Percentiles rank a stretch among this genome's conserved stretches.
Evolutionary conservation across 2,329 filamentous ascomycete genomes (phyloP).

Genomic region (Fusarium algeriense): DNA sequence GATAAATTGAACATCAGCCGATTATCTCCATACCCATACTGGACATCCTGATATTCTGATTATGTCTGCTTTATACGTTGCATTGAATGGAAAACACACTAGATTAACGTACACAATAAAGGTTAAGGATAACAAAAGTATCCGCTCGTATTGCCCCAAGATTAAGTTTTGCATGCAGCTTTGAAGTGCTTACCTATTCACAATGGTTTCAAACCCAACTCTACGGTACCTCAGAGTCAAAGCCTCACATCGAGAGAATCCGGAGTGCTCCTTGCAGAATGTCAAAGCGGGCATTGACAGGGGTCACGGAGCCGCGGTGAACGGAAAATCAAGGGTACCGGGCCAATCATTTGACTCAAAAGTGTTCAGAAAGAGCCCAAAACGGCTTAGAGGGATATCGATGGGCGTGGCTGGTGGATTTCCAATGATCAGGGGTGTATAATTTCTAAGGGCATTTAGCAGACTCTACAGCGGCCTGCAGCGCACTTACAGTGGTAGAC

Average conservation of each 20-base stretch:
- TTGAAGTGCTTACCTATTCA: not conserved
- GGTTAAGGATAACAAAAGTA: not conserved
- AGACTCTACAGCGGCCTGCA: conserved; percentile 27
- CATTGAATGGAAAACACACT: not conserved
- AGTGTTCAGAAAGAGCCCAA: conserved; percentile 39
- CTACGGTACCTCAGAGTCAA: not conserved
- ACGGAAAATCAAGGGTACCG: conserved; percentile 50
- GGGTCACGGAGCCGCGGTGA: conserved; percentile 39
- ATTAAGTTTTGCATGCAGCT: not conserved
- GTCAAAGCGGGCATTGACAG: conserved; percentile 26
- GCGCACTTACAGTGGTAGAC: conserved; percentile 32
- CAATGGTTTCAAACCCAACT: not conserved
- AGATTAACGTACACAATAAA: not conserved
- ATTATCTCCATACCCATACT: conserved; percentile 27
- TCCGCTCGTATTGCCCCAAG: not conserved
- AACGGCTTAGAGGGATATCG: conserved; percentile 45
- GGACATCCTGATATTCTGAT: conserved; percentile 21
- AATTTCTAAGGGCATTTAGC: conserved; percentile 8
- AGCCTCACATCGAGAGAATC: conserved; percentile 35
- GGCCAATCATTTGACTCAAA: conserved; percentile 42
- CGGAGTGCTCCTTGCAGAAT: conserved; percentile 41
- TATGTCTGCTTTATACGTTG: not conserved
- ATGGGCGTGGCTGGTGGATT: conserved; percentile 38
- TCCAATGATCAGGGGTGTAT: conserved; percentile 30
- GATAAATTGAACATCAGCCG: conserved; percentile 33